Evolutionary conservation across 192 early-diverging fungal genomes (phyloP).

Genomic region (Coemansia sp.): DNA sequence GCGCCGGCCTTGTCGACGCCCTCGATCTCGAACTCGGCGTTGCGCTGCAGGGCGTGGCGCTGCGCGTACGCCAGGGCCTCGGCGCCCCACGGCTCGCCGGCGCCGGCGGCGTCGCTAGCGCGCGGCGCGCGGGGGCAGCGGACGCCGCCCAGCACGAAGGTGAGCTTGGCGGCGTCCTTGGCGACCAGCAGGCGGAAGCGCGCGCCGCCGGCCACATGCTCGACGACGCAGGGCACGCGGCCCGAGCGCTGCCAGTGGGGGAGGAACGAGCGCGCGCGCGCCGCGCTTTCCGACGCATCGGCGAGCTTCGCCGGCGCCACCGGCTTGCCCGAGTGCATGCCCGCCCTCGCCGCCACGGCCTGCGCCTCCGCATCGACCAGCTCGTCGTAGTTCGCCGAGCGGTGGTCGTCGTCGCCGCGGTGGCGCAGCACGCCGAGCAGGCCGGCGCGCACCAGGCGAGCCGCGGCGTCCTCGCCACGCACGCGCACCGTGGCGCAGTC

Average conservation of each 20-base stretch:
- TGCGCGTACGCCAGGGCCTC: slow-evolving; percentile 77
- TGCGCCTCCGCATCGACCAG: slow-evolving; percentile 78
- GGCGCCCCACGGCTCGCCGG: slow-evolving; percentile 84
- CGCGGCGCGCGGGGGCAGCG: slow-evolving; percentile 82
- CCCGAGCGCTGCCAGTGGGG: slow-evolving; percentile 81
- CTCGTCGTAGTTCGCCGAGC: slow-evolving; percentile 83
- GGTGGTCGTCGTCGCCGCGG: slow-evolving; percentile 82
- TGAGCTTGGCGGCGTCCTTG: slow-evolving; percentile 79
- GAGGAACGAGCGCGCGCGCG: slow-evolving; percentile 86
- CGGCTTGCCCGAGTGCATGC: slow-evolving; percentile 87
- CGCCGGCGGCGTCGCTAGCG: slow-evolving; percentile 62
- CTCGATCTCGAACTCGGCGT: slow-evolving; percentile 90
- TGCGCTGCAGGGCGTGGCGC: slow-evolving; percentile 77
- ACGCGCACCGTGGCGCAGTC: slow-evolving; percentile 84
- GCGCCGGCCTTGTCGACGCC: slow-evolving; percentile 87
- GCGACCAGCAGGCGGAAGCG: slow-evolving; percentile 85
- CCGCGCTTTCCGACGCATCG: slow-evolving; percentile 82
- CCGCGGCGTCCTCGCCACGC: slow-evolving; percentile 63
- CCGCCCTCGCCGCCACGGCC: slow-evolving; percentile 70
- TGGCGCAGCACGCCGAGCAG: slow-evolving; percentile 82
- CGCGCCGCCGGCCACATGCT: slow-evolving; percentile 80
- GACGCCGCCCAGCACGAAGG: slow-evolving; percentile 84
- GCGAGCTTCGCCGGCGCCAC: slow-evolving; percentile 68
- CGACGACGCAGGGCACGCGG: slow-evolving; percentile 79
- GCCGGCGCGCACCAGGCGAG: slow-evolving; percentile 63